These are phyloP conservation scores for Phytophthora idaei DNA, from an alignment of 352 stramenopile species.

Conservation along the genomic window DNA sequence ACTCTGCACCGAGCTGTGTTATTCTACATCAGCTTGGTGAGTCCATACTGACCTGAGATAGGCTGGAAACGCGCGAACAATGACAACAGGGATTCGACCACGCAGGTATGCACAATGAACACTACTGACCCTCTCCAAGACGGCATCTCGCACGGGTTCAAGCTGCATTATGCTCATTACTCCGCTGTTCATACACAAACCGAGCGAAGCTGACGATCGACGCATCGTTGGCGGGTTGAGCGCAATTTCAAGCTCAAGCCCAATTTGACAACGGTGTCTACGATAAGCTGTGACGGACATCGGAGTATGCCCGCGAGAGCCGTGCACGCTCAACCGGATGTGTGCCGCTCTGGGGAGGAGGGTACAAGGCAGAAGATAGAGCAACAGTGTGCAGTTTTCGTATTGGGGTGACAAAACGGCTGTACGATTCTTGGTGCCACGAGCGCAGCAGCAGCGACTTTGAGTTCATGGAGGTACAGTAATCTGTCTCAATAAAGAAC, in stretches of 20 bases:
- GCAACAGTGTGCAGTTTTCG: conserved; percentile 11
- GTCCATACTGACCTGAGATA: conserved; percentile 11
- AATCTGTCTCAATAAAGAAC: too few species aligned
- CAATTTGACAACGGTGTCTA: conserved; percentile 15
- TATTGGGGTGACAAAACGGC: conserved; percentile 13
- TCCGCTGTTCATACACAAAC: not conserved
- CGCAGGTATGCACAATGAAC: conserved; percentile 32
- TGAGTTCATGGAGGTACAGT: not conserved
- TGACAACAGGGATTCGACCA: not conserved
- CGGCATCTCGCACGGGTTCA: not conserved
- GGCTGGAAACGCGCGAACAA: conserved; percentile 10
- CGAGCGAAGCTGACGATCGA: not conserved
- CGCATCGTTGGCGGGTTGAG: not conserved
- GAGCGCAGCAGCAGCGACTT: not conserved
- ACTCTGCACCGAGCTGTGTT: conserved; percentile 20
- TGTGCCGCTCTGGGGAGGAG: conserved; percentile 4
- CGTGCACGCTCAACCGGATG: not conserved
- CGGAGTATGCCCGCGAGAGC: conserved; percentile 11
- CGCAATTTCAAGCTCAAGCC: conserved; percentile 10
- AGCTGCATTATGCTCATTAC: not conserved
- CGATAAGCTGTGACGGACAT: conserved; percentile 15
- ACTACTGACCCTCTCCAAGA: conserved; percentile 8
- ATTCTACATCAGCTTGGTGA: conserved; percentile 17
- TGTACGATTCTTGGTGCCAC: not conserved
- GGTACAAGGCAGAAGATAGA: conserved; percentile 3